These are phyloP conservation scores for Colletotrichum horii DNA, from an alignment of 2,329 filamentous ascomycete species.

Conservation along the genomic window DNA sequence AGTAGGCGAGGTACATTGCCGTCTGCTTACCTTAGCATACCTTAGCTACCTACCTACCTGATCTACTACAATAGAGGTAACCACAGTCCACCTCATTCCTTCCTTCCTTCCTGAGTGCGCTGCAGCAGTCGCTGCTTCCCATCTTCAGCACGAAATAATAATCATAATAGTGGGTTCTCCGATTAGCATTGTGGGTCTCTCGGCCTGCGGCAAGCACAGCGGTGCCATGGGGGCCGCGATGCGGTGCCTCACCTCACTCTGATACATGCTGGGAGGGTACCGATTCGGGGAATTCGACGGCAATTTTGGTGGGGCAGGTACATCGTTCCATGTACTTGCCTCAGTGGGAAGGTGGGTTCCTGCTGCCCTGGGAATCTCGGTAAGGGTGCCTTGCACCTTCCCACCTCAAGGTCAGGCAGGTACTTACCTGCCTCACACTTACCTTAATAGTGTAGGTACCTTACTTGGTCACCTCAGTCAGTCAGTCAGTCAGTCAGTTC, in stretches of 20 bases:
- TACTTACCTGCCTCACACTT: not conserved
- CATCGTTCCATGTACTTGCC: not conserved
- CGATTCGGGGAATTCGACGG: not conserved
- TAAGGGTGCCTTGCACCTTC: not conserved
- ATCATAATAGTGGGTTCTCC: not conserved
- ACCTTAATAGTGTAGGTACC: not conserved
- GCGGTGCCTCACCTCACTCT: not conserved
- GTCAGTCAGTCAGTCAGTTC: not conserved
- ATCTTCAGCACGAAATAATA: not conserved
- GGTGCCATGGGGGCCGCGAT: not conserved
- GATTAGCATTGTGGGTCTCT: not conserved
- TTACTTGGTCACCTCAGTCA: not conserved
- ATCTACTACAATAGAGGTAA: no score
- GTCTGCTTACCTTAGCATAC: not conserved
- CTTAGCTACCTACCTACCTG: not conserved
- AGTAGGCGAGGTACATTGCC: not conserved
- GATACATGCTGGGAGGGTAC: not conserved
- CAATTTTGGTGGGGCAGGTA: not conserved
- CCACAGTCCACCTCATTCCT: not conserved
- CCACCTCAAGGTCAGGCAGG: no score
- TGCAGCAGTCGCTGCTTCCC: not conserved
- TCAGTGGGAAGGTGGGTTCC: not conserved
- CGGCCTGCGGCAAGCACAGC: not conserved
- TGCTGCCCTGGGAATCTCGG: not conserved
- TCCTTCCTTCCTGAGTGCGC: not conserved